Evolutionary conservation across 305 asterid genomes (phyloP).

Genomic region (Plantago rigida): DNA sequence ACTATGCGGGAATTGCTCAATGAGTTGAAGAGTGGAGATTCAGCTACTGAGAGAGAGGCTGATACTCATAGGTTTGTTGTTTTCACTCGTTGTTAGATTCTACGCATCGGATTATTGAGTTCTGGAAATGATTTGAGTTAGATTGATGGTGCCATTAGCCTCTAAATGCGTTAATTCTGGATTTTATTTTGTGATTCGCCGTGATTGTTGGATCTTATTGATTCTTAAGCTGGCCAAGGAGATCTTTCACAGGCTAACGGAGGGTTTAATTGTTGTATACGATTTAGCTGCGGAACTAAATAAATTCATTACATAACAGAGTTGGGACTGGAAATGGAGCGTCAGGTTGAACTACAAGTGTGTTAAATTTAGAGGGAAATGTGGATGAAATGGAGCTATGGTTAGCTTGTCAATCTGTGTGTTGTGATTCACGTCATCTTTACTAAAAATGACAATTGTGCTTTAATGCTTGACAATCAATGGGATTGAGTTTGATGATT

Average conservation of each 20-base stretch:
- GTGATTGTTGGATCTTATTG: not conserved
- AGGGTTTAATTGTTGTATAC: too few species aligned
- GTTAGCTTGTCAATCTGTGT: not conserved
- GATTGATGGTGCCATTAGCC: too few species aligned
- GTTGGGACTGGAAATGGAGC: not conserved
- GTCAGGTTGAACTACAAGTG: not conserved
- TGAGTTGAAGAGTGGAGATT: conserved; percentile 75
- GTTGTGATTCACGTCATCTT: conserved; percentile 3
- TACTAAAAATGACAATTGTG: too few species aligned
- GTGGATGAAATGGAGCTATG: not conserved
- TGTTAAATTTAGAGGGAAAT: not conserved
- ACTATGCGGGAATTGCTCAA: conserved; percentile 88
- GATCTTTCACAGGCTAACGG: not conserved
- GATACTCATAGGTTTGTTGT: conserved; percentile 37
- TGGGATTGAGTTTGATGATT: conserved; percentile 15
- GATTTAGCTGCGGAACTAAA: too few species aligned
- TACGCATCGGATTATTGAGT: too few species aligned
- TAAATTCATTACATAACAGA: not conserved
- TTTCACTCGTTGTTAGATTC: too few species aligned
- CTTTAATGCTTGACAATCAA: not conserved
- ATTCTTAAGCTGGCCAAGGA: not conserved
- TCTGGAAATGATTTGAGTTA: too few species aligned
- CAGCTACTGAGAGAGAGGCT: conserved; percentile 38
- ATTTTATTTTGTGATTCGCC: conserved; percentile 7
- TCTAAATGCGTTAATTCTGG: too few species aligned